Evolutionary conservation across 2,329 filamentous ascomycete species (phyloP).

Genomic region (Xenoacremonium recifei): DNA sequence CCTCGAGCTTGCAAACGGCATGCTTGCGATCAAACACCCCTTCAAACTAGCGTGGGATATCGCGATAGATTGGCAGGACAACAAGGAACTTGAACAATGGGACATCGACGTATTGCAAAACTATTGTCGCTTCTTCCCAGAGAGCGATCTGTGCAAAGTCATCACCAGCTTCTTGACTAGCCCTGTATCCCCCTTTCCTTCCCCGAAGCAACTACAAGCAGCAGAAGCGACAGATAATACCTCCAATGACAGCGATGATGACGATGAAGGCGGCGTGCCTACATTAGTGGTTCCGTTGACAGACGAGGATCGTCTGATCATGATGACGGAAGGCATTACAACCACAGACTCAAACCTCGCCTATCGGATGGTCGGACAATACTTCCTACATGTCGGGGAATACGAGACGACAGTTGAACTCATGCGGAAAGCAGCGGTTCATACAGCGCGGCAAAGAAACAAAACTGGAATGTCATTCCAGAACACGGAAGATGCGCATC

Average conservation of each 20-base stretch:
- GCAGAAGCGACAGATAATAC: conserved; percentile 26
- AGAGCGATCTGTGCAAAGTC: conserved; percentile 77
- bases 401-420: conserved; percentile 78
- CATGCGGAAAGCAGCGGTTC: conserved; percentile 69
- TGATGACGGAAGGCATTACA: conserved; percentile 75
- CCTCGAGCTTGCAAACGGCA: conserved; percentile 76
- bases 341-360: conserved; percentile 72
- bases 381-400: conserved; percentile 82
- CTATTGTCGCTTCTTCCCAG: conserved; percentile 81
- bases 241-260: conserved; percentile 57
- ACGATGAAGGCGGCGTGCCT: conserved; percentile 55
- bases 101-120: conserved; percentile 76
- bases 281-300: conserved; percentile 59
- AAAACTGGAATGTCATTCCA: conserved; percentile 68
- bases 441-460: conserved; percentile 57
- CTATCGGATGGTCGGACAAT: conserved; percentile 78
- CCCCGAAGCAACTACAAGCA: conserved; percentile 25
- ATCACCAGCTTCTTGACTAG: conserved; percentile 81
- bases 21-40: conserved; percentile 94
- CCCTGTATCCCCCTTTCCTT: conserved; percentile 77
- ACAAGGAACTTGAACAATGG: conserved; percentile 70
- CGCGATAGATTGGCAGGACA: conserved; percentile 83
- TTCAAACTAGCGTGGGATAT: conserved; percentile 90
- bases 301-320: conserved; percentile 74
- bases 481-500: conserved; percentile 72